Percentiles rank a stretch among this genome's conserved stretches.
Conservation (phyloP, 805 yeast species). For the fission yeast (Schizosaccharomyces pombe) region DNA sequence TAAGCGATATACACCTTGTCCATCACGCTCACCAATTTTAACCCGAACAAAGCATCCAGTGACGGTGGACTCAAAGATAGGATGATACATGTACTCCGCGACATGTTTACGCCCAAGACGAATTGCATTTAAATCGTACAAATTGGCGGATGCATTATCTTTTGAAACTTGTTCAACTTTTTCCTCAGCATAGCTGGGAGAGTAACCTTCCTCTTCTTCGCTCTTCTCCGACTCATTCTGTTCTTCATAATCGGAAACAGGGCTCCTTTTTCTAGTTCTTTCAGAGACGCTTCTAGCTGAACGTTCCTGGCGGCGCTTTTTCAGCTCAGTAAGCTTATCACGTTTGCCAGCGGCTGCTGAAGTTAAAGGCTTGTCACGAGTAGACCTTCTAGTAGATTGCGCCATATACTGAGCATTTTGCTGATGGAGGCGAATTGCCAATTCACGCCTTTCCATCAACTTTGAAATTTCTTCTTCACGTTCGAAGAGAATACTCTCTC, state of each 20-base stretch:
- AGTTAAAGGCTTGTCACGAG: constrained; percentile 19
- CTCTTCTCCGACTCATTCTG: constrained; percentile 9
- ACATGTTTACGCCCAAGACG: constrained; percentile 59
- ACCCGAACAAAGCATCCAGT: constrained; percentile 58
- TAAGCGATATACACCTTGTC: constrained; percentile 48
- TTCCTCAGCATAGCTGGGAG: constrained; percentile 24
- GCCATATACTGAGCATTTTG: neutral
- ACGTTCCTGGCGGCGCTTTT: constrained; percentile 48
- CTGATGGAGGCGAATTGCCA: constrained; percentile 58
- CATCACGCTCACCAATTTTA: constrained; percentile 50
- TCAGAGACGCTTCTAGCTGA: neutral
- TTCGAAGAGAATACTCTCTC: constrained; percentile 77
- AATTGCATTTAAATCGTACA: constrained; percentile 46
- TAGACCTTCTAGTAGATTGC: constrained; percentile 9
- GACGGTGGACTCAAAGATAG: constrained; percentile 48
- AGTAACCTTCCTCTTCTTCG: constrained; percentile 23
- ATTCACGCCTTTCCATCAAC: constrained; percentile 57
- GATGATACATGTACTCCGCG: constrained; percentile 55
- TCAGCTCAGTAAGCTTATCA: constrained; percentile 46
- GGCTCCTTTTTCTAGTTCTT: neutral
- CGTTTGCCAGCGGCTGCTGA: constrained; percentile 19
- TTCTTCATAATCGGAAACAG: constrained; percentile 10
- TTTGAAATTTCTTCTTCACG: constrained; percentile 61
- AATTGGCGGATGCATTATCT: constrained; percentile 20
- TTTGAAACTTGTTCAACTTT: constrained; percentile 21